Conservation (phyloP, 495 filamentous ascomycete genomes). For the Podospora pseudocomata region DNA sequence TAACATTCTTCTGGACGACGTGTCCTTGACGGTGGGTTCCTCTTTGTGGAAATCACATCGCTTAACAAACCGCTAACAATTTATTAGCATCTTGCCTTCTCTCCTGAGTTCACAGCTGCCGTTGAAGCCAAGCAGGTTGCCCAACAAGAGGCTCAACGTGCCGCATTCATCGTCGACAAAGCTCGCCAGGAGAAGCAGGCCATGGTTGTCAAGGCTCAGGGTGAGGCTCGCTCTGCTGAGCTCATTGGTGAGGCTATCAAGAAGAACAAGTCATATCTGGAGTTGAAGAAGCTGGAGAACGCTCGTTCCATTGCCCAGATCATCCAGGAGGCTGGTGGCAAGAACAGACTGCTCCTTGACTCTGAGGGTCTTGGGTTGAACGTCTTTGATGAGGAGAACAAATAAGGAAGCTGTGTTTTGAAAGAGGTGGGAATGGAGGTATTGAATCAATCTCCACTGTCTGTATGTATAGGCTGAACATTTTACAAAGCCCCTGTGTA, state of each 20-base stretch:
- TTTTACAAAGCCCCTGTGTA: neutral
- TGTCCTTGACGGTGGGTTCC: conserved; percentile 81
- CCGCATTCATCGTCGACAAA: conserved; percentile 97
- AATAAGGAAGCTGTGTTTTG: conserved; percentile 21
- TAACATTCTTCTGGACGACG: conserved; percentile 96
- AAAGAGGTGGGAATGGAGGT: conserved; percentile 6
- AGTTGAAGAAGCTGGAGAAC: conserved; percentile 96
- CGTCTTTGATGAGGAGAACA: conserved; percentile 61
- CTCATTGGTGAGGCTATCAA: conserved; percentile 99
- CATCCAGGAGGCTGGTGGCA: conserved; percentile 77
- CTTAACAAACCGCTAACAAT: conserved; percentile 19
- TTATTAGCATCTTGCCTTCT: conserved; percentile 91
- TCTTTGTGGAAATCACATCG: neutral
- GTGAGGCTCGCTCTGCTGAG: conserved; percentile 96
- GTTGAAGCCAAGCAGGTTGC: conserved; percentile 99
- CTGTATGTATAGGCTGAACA: neutral
- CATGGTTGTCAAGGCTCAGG: conserved; percentile 95
- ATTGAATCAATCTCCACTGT: conserved; percentile 41
- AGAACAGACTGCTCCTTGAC: conserved; percentile 93
- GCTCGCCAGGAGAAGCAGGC: conserved; percentile 99
- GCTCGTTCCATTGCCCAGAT: conserved; percentile 80
- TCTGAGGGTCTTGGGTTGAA: conserved; percentile 86
- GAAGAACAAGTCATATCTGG: conserved; percentile 95
- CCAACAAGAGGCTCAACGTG: conserved; percentile 95
- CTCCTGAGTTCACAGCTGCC: conserved; percentile 96